Percentiles rank a stretch among this genome's conserved stretches.
These are phyloP conservation scores for Massariosphaeria phaeospora DNA, from an alignment of 495 filamentous ascomycete species.

Conservation along the genomic window DNA sequence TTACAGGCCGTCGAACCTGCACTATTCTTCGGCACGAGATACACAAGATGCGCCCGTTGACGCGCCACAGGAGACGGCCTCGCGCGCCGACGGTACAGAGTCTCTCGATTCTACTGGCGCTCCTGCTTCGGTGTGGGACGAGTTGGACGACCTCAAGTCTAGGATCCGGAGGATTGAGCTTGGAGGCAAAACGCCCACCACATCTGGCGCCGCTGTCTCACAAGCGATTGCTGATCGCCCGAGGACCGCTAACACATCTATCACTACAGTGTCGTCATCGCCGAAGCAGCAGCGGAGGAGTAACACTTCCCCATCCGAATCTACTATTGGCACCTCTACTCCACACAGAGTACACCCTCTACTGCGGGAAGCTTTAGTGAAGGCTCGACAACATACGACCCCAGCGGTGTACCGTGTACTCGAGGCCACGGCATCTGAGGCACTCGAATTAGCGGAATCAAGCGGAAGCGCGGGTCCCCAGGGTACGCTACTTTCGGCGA, in stretches of 20 bases:
- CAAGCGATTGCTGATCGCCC: slow-evolving; percentile 74
- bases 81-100: slow-evolving; percentile 57
- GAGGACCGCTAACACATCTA: slow-evolving; percentile 85
- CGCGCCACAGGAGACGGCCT: slow-evolving; percentile 17
- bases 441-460: slow-evolving; percentile 65
- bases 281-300: slow-evolving; percentile 60
- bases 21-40: slow-evolving; percentile 31
- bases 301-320: slow-evolving; percentile 45
- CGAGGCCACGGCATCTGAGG: slow-evolving; percentile 77
- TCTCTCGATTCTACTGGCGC: slow-evolving; percentile 79
- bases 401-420: slow-evolving; percentile 73
- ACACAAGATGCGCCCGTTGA: slow-evolving; percentile 18
- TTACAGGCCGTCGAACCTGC: slow-evolving; percentile 32
- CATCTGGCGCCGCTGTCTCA: slow-evolving; percentile 72
- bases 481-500: slow-evolving; percentile 61
- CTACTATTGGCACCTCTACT: slow-evolving; percentile 32
- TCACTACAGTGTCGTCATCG: slow-evolving; percentile 84
- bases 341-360: slow-evolving; percentile 63
- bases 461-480: slow-evolving; percentile 56
- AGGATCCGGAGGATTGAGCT: slow-evolving; percentile 88
- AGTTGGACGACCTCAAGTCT: slow-evolving; percentile 91
- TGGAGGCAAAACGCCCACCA: slow-evolving; percentile 78
- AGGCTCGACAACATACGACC: slow-evolving; percentile 62
- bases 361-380: slow-evolving; percentile 71
- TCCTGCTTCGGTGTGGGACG: slow-evolving; percentile 94